Evolutionary conservation across 129 eudicot genomes (phyloP), one percentile per base, ranked within the genome.

Genomic region (Gnaphalium uliginosum): DNA sequence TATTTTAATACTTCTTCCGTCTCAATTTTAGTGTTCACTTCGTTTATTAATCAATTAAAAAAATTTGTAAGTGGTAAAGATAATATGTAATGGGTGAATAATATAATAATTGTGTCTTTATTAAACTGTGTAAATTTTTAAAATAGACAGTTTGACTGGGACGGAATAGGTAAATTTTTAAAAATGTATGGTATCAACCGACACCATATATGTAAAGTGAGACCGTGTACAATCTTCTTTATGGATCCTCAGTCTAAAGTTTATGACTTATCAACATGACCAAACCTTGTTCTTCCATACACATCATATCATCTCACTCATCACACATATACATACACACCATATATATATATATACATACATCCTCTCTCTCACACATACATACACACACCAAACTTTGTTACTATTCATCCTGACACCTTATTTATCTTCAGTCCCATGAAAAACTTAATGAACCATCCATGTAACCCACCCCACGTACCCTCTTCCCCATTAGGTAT

Each of bases 231-330:
- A 68, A 76, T 60, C 62, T 67, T 77, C 60, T 58, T 69, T 59
- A 68, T 69, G 70, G 72, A 77, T 77, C 75, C 81, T 43, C 63
- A 69, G 63, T 68, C 76, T 29, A 66, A 30, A 51, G 56, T 4
- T 54, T 41, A 77, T 77, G 81, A 77, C 70, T 77, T 59, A 78
- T 78, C 81, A 68, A 69, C 69, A 59, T 69, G 81, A 78, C 81
- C 76, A 29, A 78, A 78, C 81, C 81, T 78, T 78, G 69, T 77
- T 77, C 81, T 77, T 59, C 50, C 75, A 68, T 21, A 56, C 75
- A 56, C 25, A 63, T 63, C 68, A 72, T 65, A 22, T 75, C 65
- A 54, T 54, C 63, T 24, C 78, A 59, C 43, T 43, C 62, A 64
- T 75, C 79, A 62, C 58, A 58, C 17, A 35, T 14, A 54, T 4